Conservation (phyloP, 179 eudicot species). For the Drosera spatulata region DNA sequence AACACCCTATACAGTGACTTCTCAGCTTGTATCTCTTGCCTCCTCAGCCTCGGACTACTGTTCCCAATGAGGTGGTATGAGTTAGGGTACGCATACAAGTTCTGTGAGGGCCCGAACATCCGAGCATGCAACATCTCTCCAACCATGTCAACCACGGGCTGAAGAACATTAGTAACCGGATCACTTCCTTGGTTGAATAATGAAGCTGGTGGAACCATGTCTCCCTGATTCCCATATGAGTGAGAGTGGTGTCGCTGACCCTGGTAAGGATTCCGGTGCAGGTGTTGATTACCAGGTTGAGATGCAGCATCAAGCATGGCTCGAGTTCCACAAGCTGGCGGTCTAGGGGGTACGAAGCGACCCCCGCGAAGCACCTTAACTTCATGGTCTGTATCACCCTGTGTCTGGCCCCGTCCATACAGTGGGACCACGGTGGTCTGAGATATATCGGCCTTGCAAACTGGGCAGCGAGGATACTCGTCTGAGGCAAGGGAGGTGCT, state of each 20-base stretch:
- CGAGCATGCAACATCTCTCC: constrained; percentile 71
- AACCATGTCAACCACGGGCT: constrained; percentile 43
- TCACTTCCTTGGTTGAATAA: constrained; percentile 15
- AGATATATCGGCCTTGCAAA: constrained; percentile 81
- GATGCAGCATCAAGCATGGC: constrained; percentile 25
- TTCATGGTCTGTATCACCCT: constrained; percentile 12
- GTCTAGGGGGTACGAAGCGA: constrained; percentile 54
- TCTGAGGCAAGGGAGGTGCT: constrained; percentile 32
- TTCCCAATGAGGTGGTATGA: constrained; percentile 25
- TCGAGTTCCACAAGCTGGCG: constrained; percentile 51
- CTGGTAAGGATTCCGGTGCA: constrained; percentile 32
- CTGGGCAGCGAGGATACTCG: constrained; percentile 65
- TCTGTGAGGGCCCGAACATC: constrained; percentile 53
- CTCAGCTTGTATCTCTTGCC: constrained; percentile 57
- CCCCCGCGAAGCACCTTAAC: constrained; percentile 3
- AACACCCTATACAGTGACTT: constrained; percentile 55
- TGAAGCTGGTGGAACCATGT: constrained; percentile 19
- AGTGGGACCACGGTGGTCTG: constrained; percentile 60
- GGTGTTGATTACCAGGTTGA: constrained; percentile 24
- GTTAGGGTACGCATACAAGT: constrained; percentile 32
- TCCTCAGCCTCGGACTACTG: constrained; percentile 44
- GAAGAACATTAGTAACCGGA: constrained; percentile 14
- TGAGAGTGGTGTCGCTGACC: constrained; percentile 6
- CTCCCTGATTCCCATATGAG: constrained; percentile 12
- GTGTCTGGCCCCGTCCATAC: constrained; percentile 53